These are phyloP conservation scores for Mortierella sp. DNA, from an alignment of 371 early-diverging fungal species.

Conservation along the genomic window DNA sequence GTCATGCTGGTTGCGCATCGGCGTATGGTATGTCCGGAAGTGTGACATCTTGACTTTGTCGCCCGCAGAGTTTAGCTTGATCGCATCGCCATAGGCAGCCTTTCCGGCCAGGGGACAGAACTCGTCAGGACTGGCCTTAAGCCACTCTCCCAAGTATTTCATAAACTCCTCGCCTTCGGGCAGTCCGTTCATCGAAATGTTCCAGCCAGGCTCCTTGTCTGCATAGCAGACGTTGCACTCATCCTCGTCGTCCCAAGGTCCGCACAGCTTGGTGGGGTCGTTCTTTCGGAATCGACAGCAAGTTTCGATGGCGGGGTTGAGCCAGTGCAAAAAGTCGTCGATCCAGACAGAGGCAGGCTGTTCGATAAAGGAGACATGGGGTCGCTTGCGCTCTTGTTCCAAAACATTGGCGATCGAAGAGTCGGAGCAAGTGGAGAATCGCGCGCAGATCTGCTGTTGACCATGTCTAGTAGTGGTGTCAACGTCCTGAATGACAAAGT, in stretches of 20 bases:
- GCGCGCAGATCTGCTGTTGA: conserved; percentile 75
- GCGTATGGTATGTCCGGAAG: conserved; percentile 80
- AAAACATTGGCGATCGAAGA: conserved; percentile 73
- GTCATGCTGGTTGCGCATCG: conserved; percentile 72
- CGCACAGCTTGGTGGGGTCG: conserved; percentile 62
- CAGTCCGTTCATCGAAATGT: conserved; percentile 67
- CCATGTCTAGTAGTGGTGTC: conserved; percentile 65
- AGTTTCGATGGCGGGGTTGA: conserved; percentile 68
- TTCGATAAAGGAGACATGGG: conserved; percentile 74
- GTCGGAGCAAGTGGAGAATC: conserved; percentile 71
- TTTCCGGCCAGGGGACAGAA: conserved; percentile 80
- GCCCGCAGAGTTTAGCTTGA: conserved; percentile 55
- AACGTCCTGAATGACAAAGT: conserved; percentile 75
- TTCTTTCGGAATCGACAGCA: conserved; percentile 70
- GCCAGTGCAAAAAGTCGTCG: conserved; percentile 81
- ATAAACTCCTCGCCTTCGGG: conserved; percentile 76
- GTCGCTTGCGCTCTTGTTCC: conserved; percentile 79
- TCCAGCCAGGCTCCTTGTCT: conserved; percentile 64
- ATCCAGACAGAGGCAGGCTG: conserved; percentile 81
- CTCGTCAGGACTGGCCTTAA: conserved; percentile 68
- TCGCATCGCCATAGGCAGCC: conserved; percentile 79
- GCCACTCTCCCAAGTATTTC: conserved; percentile 69
- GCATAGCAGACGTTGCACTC: conserved; percentile 69
- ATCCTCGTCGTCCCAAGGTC: conserved; percentile 67
- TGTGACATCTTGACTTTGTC: conserved; percentile 69